Percentiles rank a stretch among this genome's conserved stretches.
Conservation (phyloP, 768 basidiomycete species). For the Cyclocybe cylindracea region DNA sequence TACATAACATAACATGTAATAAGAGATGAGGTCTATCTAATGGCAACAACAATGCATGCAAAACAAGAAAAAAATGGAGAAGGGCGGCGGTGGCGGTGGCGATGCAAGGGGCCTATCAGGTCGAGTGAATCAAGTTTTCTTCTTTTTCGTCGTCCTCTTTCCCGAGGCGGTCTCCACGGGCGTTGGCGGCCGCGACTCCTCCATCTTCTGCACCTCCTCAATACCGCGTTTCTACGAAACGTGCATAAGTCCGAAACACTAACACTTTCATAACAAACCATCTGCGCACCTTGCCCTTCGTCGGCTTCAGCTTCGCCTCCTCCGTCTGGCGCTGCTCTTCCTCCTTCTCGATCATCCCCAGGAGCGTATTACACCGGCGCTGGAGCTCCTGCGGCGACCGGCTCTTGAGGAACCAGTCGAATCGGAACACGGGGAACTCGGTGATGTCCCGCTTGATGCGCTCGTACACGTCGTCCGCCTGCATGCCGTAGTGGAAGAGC, state of each 20-base stretch:
- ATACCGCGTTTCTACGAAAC: conserved; percentile 66
- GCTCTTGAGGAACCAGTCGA: conserved; percentile 99
- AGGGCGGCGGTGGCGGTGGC: too few relatives aligned
- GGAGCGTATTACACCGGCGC: conserved; percentile 82
- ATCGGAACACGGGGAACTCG: conserved; percentile 95
- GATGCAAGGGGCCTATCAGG: neutral
- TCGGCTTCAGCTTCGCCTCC: conserved; percentile 62
- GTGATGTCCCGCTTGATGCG: conserved; percentile 94
- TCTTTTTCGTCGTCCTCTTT: conserved; percentile 68
- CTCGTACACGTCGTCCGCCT: conserved; percentile 88
- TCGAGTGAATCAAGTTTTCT: conserved; percentile 47
- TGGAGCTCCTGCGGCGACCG: conserved; percentile 87
- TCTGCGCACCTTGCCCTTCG: conserved; percentile 62
- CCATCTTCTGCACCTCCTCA: conserved; percentile 58
- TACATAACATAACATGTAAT: too few relatives aligned
- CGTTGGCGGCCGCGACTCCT: conserved; percentile 64
- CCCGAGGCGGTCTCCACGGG: conserved; percentile 49
- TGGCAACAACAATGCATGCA: too few relatives aligned
- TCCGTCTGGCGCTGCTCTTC: conserved; percentile 68
- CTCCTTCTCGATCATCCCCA: conserved; percentile 94
- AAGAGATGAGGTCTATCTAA: too few relatives aligned
- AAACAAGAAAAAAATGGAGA: too few relatives aligned
- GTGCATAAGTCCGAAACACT: neutral
- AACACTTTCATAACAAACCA: neutral
- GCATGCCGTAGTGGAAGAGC: conserved; percentile 88